Evolutionary conservation across 768 basidiomycete species (phyloP), one percentile per base, ranked within the genome.

Genomic region (Royoungia palumana): DNA sequence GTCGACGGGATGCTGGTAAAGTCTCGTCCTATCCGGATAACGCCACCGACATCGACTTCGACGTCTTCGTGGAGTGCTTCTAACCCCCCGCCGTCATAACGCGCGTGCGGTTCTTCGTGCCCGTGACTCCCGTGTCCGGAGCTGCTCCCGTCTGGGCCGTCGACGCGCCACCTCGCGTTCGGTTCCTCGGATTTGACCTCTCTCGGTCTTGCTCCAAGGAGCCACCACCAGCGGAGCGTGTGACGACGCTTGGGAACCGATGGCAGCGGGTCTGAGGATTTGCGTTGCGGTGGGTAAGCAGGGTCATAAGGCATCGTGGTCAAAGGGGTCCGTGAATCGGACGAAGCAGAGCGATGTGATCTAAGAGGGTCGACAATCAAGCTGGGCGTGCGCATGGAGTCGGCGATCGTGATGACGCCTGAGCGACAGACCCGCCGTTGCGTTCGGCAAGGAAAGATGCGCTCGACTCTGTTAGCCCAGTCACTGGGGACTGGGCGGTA

Each of bases 261-360:
- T 4, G 45, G 51, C 2, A 49, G 55, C 5, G 60, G 42, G 1
- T 43, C 47, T 5, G 35, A 21, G 22, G 17, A 16, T 3, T 13
- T 14, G 2, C 16, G 38, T 5, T 12, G 41, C 6, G 49, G 50
- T n/a, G 66, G 60, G 25, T 50, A 54, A 35, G 55, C 46, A 20
- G 45, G 27, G 6, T 13, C 13, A 28, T 42, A 20, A 30, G 22
- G 25, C n/a, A 49, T 12, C 17, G 37, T 8, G 1, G 65, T 63
- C 30, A 67, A 27, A 0, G 66, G 67, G 0, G 58, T 66, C 22
- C 57, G 57, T 4, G 67, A 67, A 17, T 67, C 66, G 6, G 65
- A 47, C 1, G 66, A 69, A 32, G 47, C 46, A 5, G 61, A 56
- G 7, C 65, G 65, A 46, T 12, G 57, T 10, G 41, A 21, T 28